Evolutionary conservation across 495 filamentous ascomycete genomes (phyloP).

Genomic region (Poronia punctata): DNA sequence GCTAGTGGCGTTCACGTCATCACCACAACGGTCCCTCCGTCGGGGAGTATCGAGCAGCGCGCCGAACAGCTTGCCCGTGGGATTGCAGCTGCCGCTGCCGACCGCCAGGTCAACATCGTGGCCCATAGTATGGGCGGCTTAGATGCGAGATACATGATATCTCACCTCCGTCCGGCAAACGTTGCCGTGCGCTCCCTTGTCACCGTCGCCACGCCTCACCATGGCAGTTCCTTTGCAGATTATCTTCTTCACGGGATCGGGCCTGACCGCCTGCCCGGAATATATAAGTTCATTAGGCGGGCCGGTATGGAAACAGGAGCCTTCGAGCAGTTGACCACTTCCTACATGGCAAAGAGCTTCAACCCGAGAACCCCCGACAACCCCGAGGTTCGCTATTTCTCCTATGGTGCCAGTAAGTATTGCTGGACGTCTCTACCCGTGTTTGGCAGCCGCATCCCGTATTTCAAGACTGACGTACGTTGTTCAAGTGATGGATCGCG

Average conservation of each 20-base stretch:
- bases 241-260: constrained; percentile 70
- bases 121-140: constrained; percentile 74
- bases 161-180: constrained; percentile 59
- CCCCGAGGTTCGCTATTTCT: constrained; percentile 77
- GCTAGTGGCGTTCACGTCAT: constrained; percentile 74
- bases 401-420: constrained; percentile 66
- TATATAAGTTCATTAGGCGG: constrained; percentile 62
- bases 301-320: constrained; percentile 72
- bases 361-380: constrained; percentile 73
- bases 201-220: constrained; percentile 83
- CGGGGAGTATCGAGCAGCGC: constrained; percentile 69
- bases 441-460: too few relatives aligned
- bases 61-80: constrained; percentile 57
- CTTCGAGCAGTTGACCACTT: constrained; percentile 74
- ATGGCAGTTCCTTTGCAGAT: constrained; percentile 80
- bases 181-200: constrained; percentile 71
- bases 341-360: constrained; percentile 77
- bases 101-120: constrained; percentile 79
- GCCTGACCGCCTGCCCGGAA: constrained; percentile 48
- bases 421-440: neutral
- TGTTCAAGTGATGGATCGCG: constrained; percentile 36
- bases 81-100: constrained; percentile 59
- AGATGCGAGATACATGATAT: constrained; percentile 91
- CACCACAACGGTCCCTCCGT: constrained; percentile 70
- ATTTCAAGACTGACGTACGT: neutral